Evolutionary conservation across 2,329 filamentous ascomycete species (phyloP).

Genomic region (Ceratocystis ficicola): DNA sequence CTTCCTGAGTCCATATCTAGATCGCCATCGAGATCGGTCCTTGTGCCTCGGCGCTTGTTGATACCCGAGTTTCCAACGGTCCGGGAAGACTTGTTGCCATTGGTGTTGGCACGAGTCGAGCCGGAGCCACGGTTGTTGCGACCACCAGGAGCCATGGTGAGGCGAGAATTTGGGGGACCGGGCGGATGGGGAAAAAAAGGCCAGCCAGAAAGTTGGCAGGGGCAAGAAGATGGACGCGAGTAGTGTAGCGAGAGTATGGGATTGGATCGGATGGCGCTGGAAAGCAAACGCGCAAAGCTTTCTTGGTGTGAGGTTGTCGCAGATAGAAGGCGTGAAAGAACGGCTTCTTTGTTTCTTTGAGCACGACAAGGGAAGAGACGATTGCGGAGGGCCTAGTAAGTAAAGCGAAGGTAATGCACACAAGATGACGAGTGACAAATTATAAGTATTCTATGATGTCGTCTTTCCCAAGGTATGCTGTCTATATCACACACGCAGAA

Average conservation of each 20-base stretch:
- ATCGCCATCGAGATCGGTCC: constrained; percentile 45
- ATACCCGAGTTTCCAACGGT: constrained; percentile 35
- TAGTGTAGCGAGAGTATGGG: not conserved
- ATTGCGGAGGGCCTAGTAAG: not conserved
- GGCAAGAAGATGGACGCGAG: not conserved
- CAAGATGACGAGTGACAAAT: not conserved
- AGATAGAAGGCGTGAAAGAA: constrained; percentile 2
- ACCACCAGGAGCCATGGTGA: constrained; percentile 21
- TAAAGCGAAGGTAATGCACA: not conserved
- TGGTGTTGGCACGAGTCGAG: constrained; percentile 20
- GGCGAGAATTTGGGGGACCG: constrained; percentile 16
- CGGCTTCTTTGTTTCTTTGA: too few species aligned
- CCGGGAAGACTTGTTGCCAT: constrained; percentile 22
- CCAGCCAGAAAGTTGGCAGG: not conserved
- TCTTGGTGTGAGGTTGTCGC: not conserved
- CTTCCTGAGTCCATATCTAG: constrained; percentile 43
- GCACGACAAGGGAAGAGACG: not conserved
- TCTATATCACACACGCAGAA: not conserved
- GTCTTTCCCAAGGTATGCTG: not conserved
- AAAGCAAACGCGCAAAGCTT: not conserved
- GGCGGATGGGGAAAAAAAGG: not conserved
- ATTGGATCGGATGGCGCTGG: not conserved
- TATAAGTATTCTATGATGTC: not conserved
- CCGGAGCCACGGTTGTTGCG: constrained; percentile 22
- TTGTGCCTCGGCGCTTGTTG: constrained; percentile 37